Evolutionary conservation across 2,329 filamentous ascomycete species (phyloP), one percentile per base, ranked within the genome.

Genomic region (Claviceps humidiphila): DNA sequence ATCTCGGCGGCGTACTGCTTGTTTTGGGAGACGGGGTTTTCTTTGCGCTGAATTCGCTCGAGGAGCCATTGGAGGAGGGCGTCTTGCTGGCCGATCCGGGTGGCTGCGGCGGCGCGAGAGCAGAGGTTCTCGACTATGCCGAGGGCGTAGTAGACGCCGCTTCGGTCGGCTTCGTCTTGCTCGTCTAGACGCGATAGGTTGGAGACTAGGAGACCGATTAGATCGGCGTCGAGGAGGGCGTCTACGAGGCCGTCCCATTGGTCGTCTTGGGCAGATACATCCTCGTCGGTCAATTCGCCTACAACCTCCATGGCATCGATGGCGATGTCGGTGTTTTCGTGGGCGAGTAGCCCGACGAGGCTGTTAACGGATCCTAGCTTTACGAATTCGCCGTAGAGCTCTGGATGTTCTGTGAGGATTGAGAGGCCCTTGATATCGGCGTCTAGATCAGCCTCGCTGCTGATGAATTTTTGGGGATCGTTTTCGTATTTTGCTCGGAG

Each of bases 311-410:
- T 83, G 0, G 85, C 87, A 57, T 85, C 87, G 60, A 97, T 95
- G 11, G 93, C 89, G 58, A 98, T 94, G 63, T 98, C 93, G 0
- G 90, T 91, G 65, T 98, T 98, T 61, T 98, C 93, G 65, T 98
- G 93, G 16, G 91, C 85, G 48, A 98, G 72, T 50, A 98, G 69
- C 2, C 84, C 80, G 1, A 95, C 88, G 49, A 98, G 68, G 51
- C 84, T 90, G 4, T 70, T 78, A 0, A 82, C 81, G 54, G 82
- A 86, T 20, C 87, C 86, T 50, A 89, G 73, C 58, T 81, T 83
- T 37, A 85, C 82, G 61, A 95, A 89, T 55, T 94, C 87, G 13
- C 73, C 72, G 66, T 93, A 96, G 20, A 95, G 75, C 55, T 87
- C 84, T 3, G 90, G 78, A 63, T 97, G 87, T 61, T 98, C 89